Evolutionary conservation across 257 asterid genomes (phyloP), one percentile per base, ranked within the genome.

Genomic region (Parsonsia alboflavescens): DNA sequence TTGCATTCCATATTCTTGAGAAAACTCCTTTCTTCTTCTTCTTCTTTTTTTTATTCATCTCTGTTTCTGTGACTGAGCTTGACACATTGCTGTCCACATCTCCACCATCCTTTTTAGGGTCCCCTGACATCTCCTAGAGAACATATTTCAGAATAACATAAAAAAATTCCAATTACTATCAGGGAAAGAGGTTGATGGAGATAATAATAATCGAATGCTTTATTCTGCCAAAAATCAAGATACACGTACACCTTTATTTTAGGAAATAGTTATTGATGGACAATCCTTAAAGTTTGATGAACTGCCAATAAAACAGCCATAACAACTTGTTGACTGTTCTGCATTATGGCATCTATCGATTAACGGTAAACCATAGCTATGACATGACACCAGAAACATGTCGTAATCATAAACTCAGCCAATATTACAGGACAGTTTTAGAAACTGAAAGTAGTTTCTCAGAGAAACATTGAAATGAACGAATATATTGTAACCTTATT

Each of bases 11-110:
- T 63, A 90, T 67, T 86, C 92, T 89, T 49, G 97, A 89, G 33
- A 92, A 57, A 66, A 89, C 36, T 39, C 99, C 97, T 80, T 84
- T 87, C 76, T 85, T 89, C 86, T 91, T 88, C 83, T 89, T 85
- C 44, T 73, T 78, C 78, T 78, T 78, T 28, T 69, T 74, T 72
- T 62, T 82, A 75, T 85, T 88, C 66, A 48, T 73, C 80, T 84
- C 90, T 63, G 83, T 45, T 70, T 86, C 92, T 17, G 77, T 74
- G 48, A 83, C 52, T 58, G 86, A 68, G 70, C 76, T 81, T 33
- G 88, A 75, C 80, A 66, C 69, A 6, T 76, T 56, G 30, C 71
- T 73, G 57, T 63, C 68, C 73, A 50, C 72, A 54, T 87, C 92
- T 62, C 39, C 85, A 61, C 45, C 82, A 56, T 88, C 94, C 57